These are phyloP conservation scores for Cercospora brassicicola DNA, from an alignment of 2,329 filamentous ascomycete genomes.

Conservation along the genomic window DNA sequence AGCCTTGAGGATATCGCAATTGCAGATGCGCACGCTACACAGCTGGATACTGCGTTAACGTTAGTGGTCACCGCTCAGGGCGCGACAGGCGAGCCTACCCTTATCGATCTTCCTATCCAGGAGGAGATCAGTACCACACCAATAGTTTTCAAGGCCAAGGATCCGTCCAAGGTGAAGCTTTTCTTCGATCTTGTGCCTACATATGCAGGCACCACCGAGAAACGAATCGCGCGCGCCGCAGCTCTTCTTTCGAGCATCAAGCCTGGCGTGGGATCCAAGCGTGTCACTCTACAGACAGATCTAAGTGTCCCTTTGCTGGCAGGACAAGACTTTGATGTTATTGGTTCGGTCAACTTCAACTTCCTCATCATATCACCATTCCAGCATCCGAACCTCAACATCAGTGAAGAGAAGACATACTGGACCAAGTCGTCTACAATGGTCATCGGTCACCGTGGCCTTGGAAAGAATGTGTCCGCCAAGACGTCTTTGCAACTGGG, in stretches of 20 bases:
- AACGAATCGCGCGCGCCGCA: conserved; percentile 82
- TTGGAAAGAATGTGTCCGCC: conserved; percentile 84
- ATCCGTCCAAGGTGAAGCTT: conserved; percentile 79
- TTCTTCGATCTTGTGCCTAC: conserved; percentile 95
- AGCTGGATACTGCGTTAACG: conserved; percentile 90
- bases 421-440: conserved; percentile 94
- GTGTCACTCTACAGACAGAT: conserved; percentile 91
- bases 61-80: conserved; percentile 84
- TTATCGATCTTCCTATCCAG: conserved; percentile 89
- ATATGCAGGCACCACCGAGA: conserved; percentile 79
- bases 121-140: conserved; percentile 93
- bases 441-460: conserved; percentile 70
- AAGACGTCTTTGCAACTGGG: conserved; percentile 89
- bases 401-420: conserved; percentile 88
- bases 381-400: conserved; percentile 86
- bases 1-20: conserved; percentile 85
- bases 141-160: conserved; percentile 79
- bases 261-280: conserved; percentile 75
- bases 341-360: conserved; percentile 94
- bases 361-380: conserved; percentile 95
- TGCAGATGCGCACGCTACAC: conserved; percentile 82
- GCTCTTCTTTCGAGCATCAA: conserved; percentile 85
- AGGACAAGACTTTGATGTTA: conserved; percentile 78
- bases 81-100: conserved; percentile 80
- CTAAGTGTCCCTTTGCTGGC: conserved; percentile 88